A percentile compares a stretch with the other conserved stretches of the same genome.
Conservation (phyloP, 345 rosid species). For the Heritiera littoralis region DNA sequence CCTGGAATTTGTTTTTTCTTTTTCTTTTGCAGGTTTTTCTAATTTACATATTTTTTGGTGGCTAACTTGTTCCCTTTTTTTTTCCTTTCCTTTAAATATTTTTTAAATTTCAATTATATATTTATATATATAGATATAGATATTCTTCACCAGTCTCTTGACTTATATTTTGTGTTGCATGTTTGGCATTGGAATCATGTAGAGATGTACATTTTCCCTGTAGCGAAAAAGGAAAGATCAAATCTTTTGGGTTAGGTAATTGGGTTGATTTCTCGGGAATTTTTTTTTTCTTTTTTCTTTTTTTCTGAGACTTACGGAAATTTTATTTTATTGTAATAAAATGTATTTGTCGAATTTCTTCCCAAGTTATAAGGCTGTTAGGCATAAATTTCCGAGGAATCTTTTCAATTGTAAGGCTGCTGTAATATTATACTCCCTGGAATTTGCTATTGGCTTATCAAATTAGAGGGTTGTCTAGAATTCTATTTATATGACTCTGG, state of each 20-base stretch:
- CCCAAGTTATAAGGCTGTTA: not conserved
- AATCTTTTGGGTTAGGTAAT: constrained; percentile 20
- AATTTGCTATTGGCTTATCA: not conserved
- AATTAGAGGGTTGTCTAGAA: not conserved
- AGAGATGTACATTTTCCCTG: constrained; percentile 35
- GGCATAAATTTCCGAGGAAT: not conserved
- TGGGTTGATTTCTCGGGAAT: constrained; percentile 15
- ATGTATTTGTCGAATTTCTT: not conserved
- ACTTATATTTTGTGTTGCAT: constrained; percentile 29
- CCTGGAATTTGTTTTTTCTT: not conserved
- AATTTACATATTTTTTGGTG: constrained; percentile 7
- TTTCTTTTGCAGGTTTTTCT: not conserved
- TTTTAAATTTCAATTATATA: constrained; percentile 27
- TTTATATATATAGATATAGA: not conserved
- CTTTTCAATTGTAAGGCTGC: not conserved
- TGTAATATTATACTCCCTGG: not conserved
- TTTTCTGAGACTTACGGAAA: not conserved
- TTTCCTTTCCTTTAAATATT: not conserved
- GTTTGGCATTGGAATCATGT: constrained; percentile 51
- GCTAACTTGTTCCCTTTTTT: constrained; percentile 22
- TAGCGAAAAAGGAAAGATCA: constrained; percentile 36
- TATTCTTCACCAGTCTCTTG: constrained; percentile 19
- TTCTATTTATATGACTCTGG: not conserved
- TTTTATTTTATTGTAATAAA: not conserved
- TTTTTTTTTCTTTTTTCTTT: not conserved